Conservation (phyloP, 225 moss, liverwort and hornwort genomes). For the Ulota crispa region DNA sequence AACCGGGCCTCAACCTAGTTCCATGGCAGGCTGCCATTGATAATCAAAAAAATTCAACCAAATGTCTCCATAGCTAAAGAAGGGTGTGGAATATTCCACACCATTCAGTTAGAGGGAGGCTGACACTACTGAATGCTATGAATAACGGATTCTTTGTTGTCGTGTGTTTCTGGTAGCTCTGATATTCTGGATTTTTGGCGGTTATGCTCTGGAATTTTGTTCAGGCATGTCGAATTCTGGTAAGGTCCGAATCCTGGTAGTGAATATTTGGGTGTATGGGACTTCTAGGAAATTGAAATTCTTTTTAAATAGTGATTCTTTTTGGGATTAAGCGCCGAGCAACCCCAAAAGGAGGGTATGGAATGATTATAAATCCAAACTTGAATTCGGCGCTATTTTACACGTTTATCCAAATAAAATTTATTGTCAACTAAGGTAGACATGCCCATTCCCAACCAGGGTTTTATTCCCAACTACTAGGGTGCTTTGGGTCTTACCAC, state of each 20-base stretch:
- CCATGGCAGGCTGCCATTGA: too few species aligned
- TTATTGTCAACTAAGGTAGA: too few species aligned
- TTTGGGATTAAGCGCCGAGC: conserved; percentile 6
- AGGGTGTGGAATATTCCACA: too few species aligned
- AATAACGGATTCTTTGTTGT: too few species aligned
- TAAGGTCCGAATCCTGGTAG: neutral
- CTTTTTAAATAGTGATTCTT: neutral
- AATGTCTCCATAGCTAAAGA: too few species aligned
- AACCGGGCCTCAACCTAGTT: too few species aligned
- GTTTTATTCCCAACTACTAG: too few species aligned
- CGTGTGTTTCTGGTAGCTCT: neutral
- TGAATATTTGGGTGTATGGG: neutral
- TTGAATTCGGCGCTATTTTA: conserved; percentile 19
- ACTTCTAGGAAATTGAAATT: neutral
- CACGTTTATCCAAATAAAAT: neutral
- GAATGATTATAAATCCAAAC: conserved; percentile 12
- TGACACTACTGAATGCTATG: fast-evolving
- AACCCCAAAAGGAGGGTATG: neutral
- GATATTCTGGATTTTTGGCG: neutral
- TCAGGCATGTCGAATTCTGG: neutral
- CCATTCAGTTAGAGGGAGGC: too few species aligned
- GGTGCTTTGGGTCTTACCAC: too few species aligned
- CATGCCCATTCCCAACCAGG: too few species aligned
- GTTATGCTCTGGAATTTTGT: neutral
- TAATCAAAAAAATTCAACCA: too few species aligned